Evolutionary conservation across 2,329 filamentous ascomycete species (phyloP).

Genomic region (Zymoseptoria pseudotritici): DNA sequence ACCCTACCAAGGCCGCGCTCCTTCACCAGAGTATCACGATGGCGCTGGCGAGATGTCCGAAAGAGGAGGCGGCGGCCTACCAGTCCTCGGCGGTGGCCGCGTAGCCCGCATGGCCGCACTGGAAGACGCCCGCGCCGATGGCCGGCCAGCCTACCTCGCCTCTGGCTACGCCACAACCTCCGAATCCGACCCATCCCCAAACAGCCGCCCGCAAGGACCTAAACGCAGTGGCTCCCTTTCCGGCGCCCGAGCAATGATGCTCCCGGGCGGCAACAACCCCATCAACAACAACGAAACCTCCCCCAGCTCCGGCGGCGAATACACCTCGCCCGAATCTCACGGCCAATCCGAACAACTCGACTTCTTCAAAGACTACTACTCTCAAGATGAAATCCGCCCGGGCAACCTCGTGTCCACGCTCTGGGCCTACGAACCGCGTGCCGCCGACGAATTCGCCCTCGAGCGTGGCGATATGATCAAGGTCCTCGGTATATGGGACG

Average conservation of each 20-base stretch:
- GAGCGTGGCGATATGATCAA: slow-evolving; percentile 98
- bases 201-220: slow-evolving; percentile 48
- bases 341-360: slow-evolving; percentile 92
- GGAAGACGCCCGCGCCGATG: slow-evolving; percentile 52
- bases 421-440: slow-evolving; percentile 95
- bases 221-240: slow-evolving; percentile 85
- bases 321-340: slow-evolving; percentile 82
- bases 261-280: slow-evolving; percentile 11
- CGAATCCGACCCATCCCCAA: background rate
- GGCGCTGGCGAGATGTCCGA: slow-evolving; percentile 30
- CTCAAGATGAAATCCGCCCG: slow-evolving; percentile 88
- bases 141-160: background rate
- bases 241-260: slow-evolving; percentile 62
- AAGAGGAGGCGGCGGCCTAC: slow-evolving; percentile 49
- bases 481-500: slow-evolving; percentile 97
- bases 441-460: slow-evolving; percentile 83
- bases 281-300: slow-evolving; percentile 59
- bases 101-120: slow-evolving; percentile 94
- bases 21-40: slow-evolving; percentile 33
- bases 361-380: slow-evolving; percentile 99
- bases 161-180: background rate
- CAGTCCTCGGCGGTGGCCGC: slow-evolving; percentile 74
- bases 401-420: slow-evolving; percentile 83
- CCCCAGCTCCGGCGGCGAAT: slow-evolving; percentile 64
- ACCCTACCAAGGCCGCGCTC: slow-evolving; percentile 56